Percentiles rank a stretch among this genome's conserved stretches.
phyloP scores from a whole-genome alignment of 305 asterid species.

The Euphrasia arctica region DNA sequence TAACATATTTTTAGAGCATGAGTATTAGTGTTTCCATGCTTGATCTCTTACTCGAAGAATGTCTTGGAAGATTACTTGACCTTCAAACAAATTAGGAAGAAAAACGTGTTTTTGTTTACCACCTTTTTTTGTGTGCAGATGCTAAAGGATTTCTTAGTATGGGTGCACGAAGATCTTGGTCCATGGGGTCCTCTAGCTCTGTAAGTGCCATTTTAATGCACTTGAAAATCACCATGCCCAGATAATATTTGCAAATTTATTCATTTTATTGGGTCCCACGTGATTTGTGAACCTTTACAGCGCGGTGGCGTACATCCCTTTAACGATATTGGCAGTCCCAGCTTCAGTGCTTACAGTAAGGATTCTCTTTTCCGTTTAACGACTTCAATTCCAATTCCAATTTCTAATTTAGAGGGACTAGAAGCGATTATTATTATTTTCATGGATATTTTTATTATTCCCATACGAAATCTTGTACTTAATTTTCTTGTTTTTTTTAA shows the following conservation, averaged over 20 bases:
- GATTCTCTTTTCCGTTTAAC: constrained; percentile 21
- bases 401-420: constrained; percentile 12
- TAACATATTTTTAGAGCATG: neutral
- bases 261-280: constrained; percentile 5
- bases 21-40: constrained; percentile 1
- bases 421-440: too few relatives aligned
- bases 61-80: neutral
- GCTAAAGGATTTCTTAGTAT: constrained; percentile 69
- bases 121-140: constrained; percentile 33
- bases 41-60: neutral
- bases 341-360: constrained; percentile 92
- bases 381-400: neutral
- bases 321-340: constrained; percentile 93
- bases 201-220: constrained; percentile 49
- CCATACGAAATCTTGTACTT: neutral
- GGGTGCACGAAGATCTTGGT: constrained; percentile 95
- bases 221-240: constrained; percentile 5
- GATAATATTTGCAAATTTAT: neutral
- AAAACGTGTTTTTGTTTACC: neutral
- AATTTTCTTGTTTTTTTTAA: neutral
- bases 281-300: constrained; percentile 45
- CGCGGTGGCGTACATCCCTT: constrained; percentile 91
- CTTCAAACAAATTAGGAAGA: constrained; percentile 12
- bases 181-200: constrained; percentile 97
- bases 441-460: neutral